Base-by-base conservation (phyloP, 2,329 filamentous ascomycete species). In the Penicillium capsulatum region DNA sequence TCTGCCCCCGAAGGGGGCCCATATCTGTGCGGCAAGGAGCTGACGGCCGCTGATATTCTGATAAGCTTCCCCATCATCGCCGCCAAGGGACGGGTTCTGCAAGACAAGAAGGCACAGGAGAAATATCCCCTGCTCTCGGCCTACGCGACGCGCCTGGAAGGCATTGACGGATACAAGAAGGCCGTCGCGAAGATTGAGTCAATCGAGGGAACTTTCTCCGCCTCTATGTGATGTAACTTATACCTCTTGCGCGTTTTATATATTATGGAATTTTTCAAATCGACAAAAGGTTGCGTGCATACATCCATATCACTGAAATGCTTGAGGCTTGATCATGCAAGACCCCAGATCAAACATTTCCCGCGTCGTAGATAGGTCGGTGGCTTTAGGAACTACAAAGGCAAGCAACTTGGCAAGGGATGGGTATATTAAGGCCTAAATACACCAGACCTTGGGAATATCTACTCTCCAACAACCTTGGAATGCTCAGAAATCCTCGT, bases 1-100 rank as follows among this genome's bases (percentile, higher is more conserved):
- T 64, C 68, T 8, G 62, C 68, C 0, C 70, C 70, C 0, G 60
- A 54, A 0, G 58, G 60, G 15, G 61, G 61, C 1, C 48, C 55
- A 1, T 72, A 57, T 40, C 53, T 73, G 4, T 73, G 71, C 40
- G 70, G 71, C 5, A 57, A 58, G 19, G 53, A 66, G 8, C 43
- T 73, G 37, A 69, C 65, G 0, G 69, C 65, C 1, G 69, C 69
- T 2, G 71, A 74, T 43, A 71, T 74, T 17, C 53, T 73, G 53
- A 61, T 73, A 54, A 69, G 68, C 38, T 72, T 71, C 44, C 68
- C 69, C 0, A 40, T 73, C 2, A 64, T 68, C 34, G 66, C 66
- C 22, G 63, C 63, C 13, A 55, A 43, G n/a, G 47, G 50, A 3
- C 57, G 62, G 2, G 38, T 66, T 4, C 43, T 70, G 17, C 53